Conservation (phyloP, 2,329 filamentous ascomycete genomes). For the Elsinoe perseae region DNA sequence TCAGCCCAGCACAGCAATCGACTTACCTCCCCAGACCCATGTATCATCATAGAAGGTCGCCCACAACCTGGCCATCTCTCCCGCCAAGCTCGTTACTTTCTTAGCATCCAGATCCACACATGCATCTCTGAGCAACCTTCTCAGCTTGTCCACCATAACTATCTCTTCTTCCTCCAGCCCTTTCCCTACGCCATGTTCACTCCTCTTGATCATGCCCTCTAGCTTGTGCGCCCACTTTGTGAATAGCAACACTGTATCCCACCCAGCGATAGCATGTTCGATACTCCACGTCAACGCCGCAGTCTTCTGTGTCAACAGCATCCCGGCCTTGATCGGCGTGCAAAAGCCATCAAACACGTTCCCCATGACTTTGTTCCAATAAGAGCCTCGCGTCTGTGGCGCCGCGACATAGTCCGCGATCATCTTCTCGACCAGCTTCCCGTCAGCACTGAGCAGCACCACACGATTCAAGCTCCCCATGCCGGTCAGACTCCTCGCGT, state of each 20-base stretch:
- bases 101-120: constrained; percentile 37
- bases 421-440: constrained; percentile 5
- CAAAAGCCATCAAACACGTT: constrained; percentile 27
- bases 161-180: constrained; percentile 6
- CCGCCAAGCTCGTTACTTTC: constrained; percentile 24
- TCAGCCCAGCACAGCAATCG: neutral
- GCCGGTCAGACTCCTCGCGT: constrained; percentile 27
- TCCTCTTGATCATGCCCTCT: constrained; percentile 2
- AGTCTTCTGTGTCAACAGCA: constrained; percentile 25
- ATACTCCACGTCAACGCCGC: constrained; percentile 25
- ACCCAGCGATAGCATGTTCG: constrained; percentile 21
- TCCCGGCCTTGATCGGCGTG: constrained; percentile 24
- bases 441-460: constrained; percentile 25
- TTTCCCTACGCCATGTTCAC: neutral
- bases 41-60: constrained; percentile 16
- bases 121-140: constrained; percentile 23
- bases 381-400: constrained; percentile 23
- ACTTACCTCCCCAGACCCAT: constrained; percentile 16
- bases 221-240: constrained; percentile 15
- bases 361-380: constrained; percentile 26
- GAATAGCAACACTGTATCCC: constrained; percentile 14
- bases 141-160: constrained; percentile 11
- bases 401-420: constrained; percentile 22
- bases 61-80: constrained; percentile 14
- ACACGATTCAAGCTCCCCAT: constrained; percentile 27